Base-by-base conservation (phyloP, 1,284 basidiomycete genomes). In the Trametes pubescens region DNA sequence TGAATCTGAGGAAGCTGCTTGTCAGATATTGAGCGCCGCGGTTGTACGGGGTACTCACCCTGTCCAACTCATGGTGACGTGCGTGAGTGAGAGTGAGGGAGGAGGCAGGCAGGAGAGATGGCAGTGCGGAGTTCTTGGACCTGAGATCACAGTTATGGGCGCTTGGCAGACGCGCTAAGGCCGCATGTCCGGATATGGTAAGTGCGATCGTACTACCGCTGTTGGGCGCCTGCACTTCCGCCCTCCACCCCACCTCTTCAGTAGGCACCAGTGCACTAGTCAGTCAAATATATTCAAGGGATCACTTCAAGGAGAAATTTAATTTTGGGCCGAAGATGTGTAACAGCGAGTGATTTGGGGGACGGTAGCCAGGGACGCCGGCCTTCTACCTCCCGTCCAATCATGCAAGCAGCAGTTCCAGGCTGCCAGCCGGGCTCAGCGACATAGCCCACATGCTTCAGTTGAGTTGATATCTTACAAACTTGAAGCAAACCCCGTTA, bases 161-260 rank as follows among this genome's bases (percentile, higher is more conserved):
- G 98, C 98, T 84, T 98, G 97, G 82, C 22, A 2, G 2, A 29
- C 7, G 38, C 26, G 38, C 60, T 48, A 21, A 32, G 46, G n/a
- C 21, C 53, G 37, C 37, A 34, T 56, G n/a, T 61, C 59, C 53
- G 29, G 44, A 51, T 61, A 49, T 56, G 60, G 60, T 11, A 61
- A 21, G 53, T n/a, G 38, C 53, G 14, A n/a, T 61, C 18, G 59
- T 61, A 55, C 35, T 34, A n/a, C 32, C 40, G 29, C 4, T 18
- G n/a, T 9, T 18, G 37, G 26, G 38, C 40, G 11, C 37, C 5
- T 24, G 8, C 21, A 34, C 37, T 38, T 16, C 11, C 14, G 11
- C 37, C 14, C 37, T 21, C n/a, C n/a, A 22, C 21, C 43, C 16
- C 43, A n/a, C 43, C 2, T 4, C 21, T 18, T 18, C 4, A 32